Evolutionary conservation across 2,329 filamentous ascomycete genomes (phyloP), one percentile per base, ranked within the genome.

Genomic region (Pseudogymnoascus destructans): DNA sequence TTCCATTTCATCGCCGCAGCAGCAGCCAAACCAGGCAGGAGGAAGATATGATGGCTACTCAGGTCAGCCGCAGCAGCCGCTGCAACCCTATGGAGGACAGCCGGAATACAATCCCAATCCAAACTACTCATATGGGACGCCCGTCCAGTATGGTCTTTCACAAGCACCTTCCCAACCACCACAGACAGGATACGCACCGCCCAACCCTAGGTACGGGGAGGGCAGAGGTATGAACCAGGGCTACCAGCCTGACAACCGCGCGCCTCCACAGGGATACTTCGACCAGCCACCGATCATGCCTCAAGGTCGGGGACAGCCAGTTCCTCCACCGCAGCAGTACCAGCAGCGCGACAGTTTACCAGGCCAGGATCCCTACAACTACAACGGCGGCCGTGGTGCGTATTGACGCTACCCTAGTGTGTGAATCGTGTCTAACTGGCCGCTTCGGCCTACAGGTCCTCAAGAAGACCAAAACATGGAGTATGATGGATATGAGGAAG

Each of bases 1-100:
- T 61, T 40, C 62, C 35, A 38, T 60, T 54, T 54, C 63, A 56
- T 52, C 61, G 19, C 23, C 63, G 58, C 62, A 54, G 27, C 58
- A 58, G 60, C 64, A 65, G 62, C 60, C 60, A 23, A 46, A 46
- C 40, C 40, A 46, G 40, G 40, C 40, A 13, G 40, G 40, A 46
- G 40, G 40, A 25, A 46, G 40, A 46, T 46, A 46, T 21, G 40
- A 46, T 46, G 11, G 40, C 5, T 46, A 46, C 40, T 19, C 40
- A 46, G 13, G 40, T 8, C 40, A 46, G 10, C 40, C 40, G 19
- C 40, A 46, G 19, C 19, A 23, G 42, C 42, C 21, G 21, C 42
- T 21, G 42, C 42, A 49, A 49, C 21, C 27, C 8, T 35, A 55
- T 19, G 52, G 52, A 35, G 52, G 15, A 6, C 52, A 19, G 33